Percentiles rank a stretch among this genome's conserved stretches.
phyloP scores from a whole-genome alignment of 2,329 filamentous ascomycete species.

The Epichloe baconii region DNA sequence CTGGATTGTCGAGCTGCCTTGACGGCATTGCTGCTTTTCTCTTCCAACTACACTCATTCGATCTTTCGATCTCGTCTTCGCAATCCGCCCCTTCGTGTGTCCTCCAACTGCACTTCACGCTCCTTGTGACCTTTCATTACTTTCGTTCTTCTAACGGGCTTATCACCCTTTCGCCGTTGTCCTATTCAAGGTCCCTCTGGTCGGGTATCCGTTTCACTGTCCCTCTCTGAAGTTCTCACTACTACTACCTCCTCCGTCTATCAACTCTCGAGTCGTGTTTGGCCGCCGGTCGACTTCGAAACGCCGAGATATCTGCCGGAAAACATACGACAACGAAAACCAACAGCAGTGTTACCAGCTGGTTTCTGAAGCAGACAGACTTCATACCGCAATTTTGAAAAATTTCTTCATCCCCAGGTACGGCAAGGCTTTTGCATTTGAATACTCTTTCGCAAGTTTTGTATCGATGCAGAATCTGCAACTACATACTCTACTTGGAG shows the following conservation, averaged over 20 bases:
- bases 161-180: background rate
- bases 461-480: no score
- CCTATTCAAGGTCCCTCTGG: background rate
- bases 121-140: conserved; percentile 2
- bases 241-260: background rate
- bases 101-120: conserved; percentile 6
- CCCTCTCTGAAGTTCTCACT: background rate
- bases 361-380: conserved; percentile 12
- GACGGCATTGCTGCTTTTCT: conserved; percentile 4
- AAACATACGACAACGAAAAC: background rate
- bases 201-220: background rate
- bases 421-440: background rate
- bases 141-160: background rate
- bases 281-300: background rate
- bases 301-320: background rate
- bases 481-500: no score
- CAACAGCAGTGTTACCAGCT: conserved; percentile 9
- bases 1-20: conserved; percentile 6
- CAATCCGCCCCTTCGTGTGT: conserved; percentile 3
- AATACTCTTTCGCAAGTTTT: background rate
- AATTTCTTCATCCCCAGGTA: background rate
- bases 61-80: background rate
- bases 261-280: background rate
- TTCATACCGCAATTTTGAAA: background rate
- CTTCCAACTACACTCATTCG: conserved; percentile 2